phyloP scores from a whole-genome alignment of 306 rosid species.

The Corylus avellana region DNA sequence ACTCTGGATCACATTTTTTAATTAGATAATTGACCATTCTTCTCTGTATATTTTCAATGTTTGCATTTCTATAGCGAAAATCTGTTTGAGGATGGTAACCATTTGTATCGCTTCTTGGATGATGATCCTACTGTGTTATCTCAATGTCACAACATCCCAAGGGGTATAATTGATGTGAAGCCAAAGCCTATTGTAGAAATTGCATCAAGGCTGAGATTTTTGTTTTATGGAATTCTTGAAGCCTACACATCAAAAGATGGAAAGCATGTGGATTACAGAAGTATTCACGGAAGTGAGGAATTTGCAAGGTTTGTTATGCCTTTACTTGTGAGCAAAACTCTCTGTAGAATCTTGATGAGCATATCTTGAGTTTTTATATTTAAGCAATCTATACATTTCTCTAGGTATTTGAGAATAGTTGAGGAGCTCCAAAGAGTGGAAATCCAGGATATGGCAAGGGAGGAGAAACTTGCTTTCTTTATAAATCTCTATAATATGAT shows the following conservation, averaged over 20 bases:
- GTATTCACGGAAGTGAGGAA: constrained; percentile 86
- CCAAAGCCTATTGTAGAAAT: constrained; percentile 79
- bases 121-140: constrained; percentile 78
- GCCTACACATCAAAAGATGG: constrained; percentile 80
- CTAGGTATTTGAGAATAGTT: constrained; percentile 81
- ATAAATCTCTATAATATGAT: constrained; percentile 94
- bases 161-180: constrained; percentile 67
- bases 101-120: constrained; percentile 82
- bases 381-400: constrained; percentile 21
- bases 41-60: constrained; percentile 21
- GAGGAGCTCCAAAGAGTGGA: constrained; percentile 97
- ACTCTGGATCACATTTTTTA: constrained; percentile 12
- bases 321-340: background rate
- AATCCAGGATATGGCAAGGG: constrained; percentile 63
- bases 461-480: constrained; percentile 89
- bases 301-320: constrained; percentile 71
- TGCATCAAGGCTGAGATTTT: constrained; percentile 78
- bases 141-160: constrained; percentile 81
- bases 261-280: constrained; percentile 67
- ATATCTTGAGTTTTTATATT: constrained; percentile 4
- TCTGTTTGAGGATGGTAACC: constrained; percentile 82
- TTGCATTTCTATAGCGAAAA: constrained; percentile 56
- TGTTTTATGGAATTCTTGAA: constrained; percentile 71
- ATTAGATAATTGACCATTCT: constrained; percentile 19
- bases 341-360: constrained; percentile 17